Base-by-base conservation (phyloP, 352 stramenopile genomes). In the Pythium dissotocum region DNA sequence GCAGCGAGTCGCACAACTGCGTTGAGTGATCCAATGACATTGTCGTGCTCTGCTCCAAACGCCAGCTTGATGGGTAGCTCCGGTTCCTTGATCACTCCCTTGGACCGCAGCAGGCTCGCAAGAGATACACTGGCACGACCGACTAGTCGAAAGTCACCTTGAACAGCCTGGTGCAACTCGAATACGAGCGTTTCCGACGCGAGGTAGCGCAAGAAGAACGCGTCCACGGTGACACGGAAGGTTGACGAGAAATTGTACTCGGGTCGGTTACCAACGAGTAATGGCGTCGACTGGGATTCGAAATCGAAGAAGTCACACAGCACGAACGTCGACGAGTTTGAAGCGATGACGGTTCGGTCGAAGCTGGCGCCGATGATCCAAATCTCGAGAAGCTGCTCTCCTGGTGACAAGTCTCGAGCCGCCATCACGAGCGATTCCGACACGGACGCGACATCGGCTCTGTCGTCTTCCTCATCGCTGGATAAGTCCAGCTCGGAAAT, bases 251-350 rank as follows among this genome's bases (percentile, higher is more conserved):
- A 95, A 69, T 98, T 96, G 76, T 97, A 98, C 18, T 86, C 77
- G 2, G 93, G 94, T 18, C 78, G 76, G 40, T 63, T 83, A 28
- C 94, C 94, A 12, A 90, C 78, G 13, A 98, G 58, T 35, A 98
- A 73, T 28, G 93, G 78, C 40, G 93, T 98, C 49, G 91, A 87
- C 74, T 98, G 92, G 0, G 90, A 97, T 70, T 98, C 93, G 63
- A 97, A 98, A 67, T 98, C 91, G 67, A 96, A 98, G 63, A 98
- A 98, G 62, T 98, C 94, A 35, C 95, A 91, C 18, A 98, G 65
- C 7, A 97, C 78, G 66, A 98, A 98, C 14, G 91, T 97, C 1
- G 89, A 97, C 2, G 84, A 77, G 59, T 84, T 93, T 14, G 74
- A 72, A 7, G 79, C 79, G 53, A 97, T 73, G 48, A 80, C 79